Percentiles rank a stretch among this genome's conserved stretches.
Conservation (phyloP, 768 basidiomycete genomes). For the Mycena chlorophos region DNA sequence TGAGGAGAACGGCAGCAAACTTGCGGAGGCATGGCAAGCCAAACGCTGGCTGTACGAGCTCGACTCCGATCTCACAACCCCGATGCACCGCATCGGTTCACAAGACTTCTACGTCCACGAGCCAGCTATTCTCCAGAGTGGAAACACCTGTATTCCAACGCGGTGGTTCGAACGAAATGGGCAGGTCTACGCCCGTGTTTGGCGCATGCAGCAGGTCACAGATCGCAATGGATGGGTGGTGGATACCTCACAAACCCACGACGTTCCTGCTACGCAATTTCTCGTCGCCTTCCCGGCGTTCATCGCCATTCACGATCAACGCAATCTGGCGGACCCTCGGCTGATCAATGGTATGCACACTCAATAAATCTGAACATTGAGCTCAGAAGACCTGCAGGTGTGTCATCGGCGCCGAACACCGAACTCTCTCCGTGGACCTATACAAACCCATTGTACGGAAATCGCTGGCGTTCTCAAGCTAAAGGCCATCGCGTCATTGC, state of each 20-base stretch:
- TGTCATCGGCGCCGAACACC: background rate
- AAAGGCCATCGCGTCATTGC: conserved; percentile 32
- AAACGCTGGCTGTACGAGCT: conserved; percentile 31
- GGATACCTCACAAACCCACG: conserved; percentile 4
- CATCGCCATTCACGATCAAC: background rate
- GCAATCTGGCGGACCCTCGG: conserved; percentile 12
- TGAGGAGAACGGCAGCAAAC: conserved; percentile 29
- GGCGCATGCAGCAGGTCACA: conserved; percentile 15
- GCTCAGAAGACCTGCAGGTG: conserved; percentile 2
- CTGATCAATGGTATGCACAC: conserved; percentile 18
- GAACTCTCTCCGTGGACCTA: conserved; percentile 13
- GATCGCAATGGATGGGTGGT: conserved; percentile 23
- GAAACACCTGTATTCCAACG: conserved; percentile 23
- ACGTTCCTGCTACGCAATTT: conserved; percentile 9
- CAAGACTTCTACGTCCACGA: conserved; percentile 33
- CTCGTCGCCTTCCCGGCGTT: conserved; percentile 10
- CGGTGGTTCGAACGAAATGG: conserved; percentile 26
- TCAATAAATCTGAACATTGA: background rate
- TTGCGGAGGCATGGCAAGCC: conserved; percentile 28
- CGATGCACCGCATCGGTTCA: conserved; percentile 26
- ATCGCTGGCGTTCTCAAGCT: conserved; percentile 30
- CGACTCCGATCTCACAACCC: conserved; percentile 23
- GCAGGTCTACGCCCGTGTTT: conserved; percentile 22
- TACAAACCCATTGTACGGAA: conserved; percentile 21
- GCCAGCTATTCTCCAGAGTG: conserved; percentile 25